Evolutionary conservation across 2,329 filamentous ascomycete species (phyloP).

Genomic region (Paraphaeosphaeria sporulosa): DNA sequence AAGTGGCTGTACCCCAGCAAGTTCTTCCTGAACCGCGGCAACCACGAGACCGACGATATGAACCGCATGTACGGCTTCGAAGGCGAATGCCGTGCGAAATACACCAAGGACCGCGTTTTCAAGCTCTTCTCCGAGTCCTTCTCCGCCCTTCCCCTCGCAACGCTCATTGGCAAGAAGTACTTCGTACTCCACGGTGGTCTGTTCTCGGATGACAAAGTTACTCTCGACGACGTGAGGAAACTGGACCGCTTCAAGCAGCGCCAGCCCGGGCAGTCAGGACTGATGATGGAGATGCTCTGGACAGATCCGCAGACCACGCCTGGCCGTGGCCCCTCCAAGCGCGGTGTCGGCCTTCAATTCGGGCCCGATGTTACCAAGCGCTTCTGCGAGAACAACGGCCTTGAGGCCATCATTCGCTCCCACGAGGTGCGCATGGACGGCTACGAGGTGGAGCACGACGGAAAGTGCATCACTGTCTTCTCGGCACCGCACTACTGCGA

Average conservation of each 20-base stretch:
- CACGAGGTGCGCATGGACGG: slow-evolving; percentile 99
- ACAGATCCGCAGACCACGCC: slow-evolving; percentile 89
- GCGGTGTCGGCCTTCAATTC: slow-evolving; percentile 95
- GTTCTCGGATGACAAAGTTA: slow-evolving; percentile 93
- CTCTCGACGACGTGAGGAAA: slow-evolving; percentile 92
- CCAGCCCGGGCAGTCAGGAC: slow-evolving; percentile 88
- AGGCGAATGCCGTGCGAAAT: slow-evolving; percentile 97
- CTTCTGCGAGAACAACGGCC: slow-evolving; percentile 95
- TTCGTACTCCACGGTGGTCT: slow-evolving; percentile 93
- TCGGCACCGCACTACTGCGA: slow-evolving; percentile 98
- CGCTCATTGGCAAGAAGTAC: slow-evolving; percentile 88
- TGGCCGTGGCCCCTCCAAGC: slow-evolving; percentile 92
- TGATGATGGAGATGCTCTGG: slow-evolving; percentile 99
- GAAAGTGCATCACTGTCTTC: slow-evolving; percentile 97
- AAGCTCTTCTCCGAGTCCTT: slow-evolving; percentile 99
- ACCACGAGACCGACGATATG: slow-evolving; percentile 99
- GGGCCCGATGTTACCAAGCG: slow-evolving; percentile 94
- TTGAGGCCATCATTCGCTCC: slow-evolving; percentile 94
- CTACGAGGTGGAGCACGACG: slow-evolving; percentile 98
- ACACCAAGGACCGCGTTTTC: slow-evolving; percentile 87
- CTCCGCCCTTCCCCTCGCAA: slow-evolving; percentile 90
- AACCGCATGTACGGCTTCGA: slow-evolving; percentile 98
- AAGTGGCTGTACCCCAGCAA: slow-evolving; percentile 89
- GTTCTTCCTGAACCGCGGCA: slow-evolving; percentile 97
- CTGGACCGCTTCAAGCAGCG: slow-evolving; percentile 88